phyloP scores from a whole-genome alignment of 805 yeast genomes.

The Cyberlindnera saturnus region DNA sequence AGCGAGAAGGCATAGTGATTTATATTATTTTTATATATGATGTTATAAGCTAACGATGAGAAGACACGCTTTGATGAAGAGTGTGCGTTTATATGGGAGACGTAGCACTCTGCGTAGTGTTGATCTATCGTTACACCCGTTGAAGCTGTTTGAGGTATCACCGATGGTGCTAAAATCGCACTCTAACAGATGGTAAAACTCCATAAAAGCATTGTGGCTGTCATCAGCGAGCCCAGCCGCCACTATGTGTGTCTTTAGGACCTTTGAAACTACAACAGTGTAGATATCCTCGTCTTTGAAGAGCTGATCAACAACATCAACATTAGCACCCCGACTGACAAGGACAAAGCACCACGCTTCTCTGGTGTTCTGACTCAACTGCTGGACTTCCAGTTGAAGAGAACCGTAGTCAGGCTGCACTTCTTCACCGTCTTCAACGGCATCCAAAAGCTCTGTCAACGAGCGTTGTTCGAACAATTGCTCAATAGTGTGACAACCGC shows the following conservation, averaged over 20 bases:
- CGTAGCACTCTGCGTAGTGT: not conserved
- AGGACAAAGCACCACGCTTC: slow-evolving; percentile 2
- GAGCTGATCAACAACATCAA: not conserved
- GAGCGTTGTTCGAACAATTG: not conserved
- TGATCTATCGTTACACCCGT: not conserved
- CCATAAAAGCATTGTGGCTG: not conserved
- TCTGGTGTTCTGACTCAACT: not conserved
- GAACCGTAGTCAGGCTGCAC: not conserved
- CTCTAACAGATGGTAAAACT: not conserved
- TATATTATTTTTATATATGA: not conserved
- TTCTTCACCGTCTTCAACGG: not conserved
- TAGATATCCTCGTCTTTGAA: not conserved
- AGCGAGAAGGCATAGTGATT: slow-evolving; percentile 8
- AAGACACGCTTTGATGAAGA: slow-evolving; percentile 9
- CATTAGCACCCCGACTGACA: not conserved
- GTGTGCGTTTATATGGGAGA: not conserved
- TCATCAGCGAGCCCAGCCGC: not conserved
- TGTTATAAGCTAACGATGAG: slow-evolving; percentile 1
- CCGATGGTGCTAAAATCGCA: not conserved
- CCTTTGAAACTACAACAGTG: not conserved
- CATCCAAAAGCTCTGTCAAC: not conserved
- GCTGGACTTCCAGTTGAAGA: not conserved
- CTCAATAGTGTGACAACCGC: not conserved
- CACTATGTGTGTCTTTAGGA: not conserved
- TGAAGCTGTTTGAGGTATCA: not conserved